phyloP scores from a whole-genome alignment of 495 filamentous ascomycete genomes.

The Penicillium lagena region DNA sequence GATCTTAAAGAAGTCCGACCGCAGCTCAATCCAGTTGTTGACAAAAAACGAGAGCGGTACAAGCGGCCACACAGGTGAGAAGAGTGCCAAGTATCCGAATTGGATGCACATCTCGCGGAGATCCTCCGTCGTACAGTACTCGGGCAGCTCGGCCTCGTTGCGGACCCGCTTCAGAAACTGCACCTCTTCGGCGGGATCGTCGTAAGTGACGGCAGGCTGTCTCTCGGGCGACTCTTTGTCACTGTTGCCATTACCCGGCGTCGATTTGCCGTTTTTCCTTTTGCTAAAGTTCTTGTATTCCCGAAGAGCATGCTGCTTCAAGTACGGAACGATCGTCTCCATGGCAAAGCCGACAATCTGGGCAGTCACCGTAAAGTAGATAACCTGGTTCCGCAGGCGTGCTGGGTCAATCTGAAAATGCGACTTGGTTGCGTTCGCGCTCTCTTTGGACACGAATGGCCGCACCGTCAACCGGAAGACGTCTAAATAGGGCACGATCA shows the following conservation, averaged over 20 bases:
- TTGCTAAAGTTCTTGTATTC: conserved; percentile 60
- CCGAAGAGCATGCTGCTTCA: conserved; percentile 66
- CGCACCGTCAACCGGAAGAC: conserved; percentile 73
- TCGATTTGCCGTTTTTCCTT: conserved; percentile 20
- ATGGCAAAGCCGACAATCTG: conserved; percentile 84
- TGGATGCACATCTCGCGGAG: conserved; percentile 95
- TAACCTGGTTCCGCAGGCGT: conserved; percentile 82
- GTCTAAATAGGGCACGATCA: conserved; percentile 85
- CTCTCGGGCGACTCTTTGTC: conserved; percentile 21
- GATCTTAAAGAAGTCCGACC: conserved; percentile 92
- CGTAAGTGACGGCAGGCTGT: conserved; percentile 13
- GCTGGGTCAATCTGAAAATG: conserved; percentile 79
- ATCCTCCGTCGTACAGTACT: conserved; percentile 84
- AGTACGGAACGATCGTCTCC: conserved; percentile 79
- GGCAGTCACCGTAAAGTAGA: conserved; percentile 95
- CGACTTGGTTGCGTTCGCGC: conserved; percentile 49
- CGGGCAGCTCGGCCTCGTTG: conserved; percentile 74
- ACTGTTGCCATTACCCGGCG: conserved; percentile 13
- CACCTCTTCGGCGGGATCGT: conserved; percentile 64
- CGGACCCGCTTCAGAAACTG: conserved; percentile 75
- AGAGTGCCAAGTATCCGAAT: conserved; percentile 89
- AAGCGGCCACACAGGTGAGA: conserved; percentile 89
- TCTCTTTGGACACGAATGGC: conserved; percentile 65
- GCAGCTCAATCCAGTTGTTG: conserved; percentile 95
- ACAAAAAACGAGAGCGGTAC: conserved; percentile 82